Evolutionary conservation across 306 rosid genomes (phyloP).

Genomic region (Vicia sativa): DNA sequence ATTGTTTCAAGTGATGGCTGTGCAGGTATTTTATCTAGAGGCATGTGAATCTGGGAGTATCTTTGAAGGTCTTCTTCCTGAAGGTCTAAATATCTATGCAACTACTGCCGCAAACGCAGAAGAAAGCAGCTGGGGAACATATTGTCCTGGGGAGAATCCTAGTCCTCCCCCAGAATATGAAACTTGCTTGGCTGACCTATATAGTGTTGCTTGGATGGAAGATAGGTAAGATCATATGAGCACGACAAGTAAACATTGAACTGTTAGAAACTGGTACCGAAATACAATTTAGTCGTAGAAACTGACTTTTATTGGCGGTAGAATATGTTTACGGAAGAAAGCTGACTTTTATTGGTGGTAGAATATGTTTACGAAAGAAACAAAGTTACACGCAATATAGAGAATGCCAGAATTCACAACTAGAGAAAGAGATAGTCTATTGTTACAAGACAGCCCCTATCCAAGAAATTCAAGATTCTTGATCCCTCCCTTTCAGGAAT

Average conservation of each 20-base stretch:
- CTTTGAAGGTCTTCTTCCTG: conserved; percentile 89
- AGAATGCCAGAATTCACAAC: too few relatives aligned
- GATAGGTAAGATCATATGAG: conserved; percentile 61
- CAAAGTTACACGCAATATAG: too few relatives aligned
- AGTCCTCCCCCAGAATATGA: conserved; percentile 86
- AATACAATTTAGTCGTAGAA: not conserved
- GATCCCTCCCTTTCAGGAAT: too few relatives aligned
- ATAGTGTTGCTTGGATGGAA: conserved; percentile 96
- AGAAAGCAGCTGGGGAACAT: conserved; percentile 98
- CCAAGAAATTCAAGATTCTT: too few relatives aligned
- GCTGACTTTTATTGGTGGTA: too few relatives aligned
- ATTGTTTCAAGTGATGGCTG: conserved; percentile 14
- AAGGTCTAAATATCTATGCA: conserved; percentile 80
- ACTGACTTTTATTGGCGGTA: not conserved
- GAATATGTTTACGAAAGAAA: too few relatives aligned
- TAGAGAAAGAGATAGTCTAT: too few relatives aligned
- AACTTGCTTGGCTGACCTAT: conserved; percentile 89
- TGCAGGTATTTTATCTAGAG: conserved; percentile 91
- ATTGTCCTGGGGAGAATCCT: conserved; percentile 86
- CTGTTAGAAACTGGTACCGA: not conserved
- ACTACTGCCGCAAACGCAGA: conserved; percentile 87
- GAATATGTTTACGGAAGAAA: too few relatives aligned
- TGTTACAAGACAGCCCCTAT: too few relatives aligned
- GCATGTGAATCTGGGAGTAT: conserved; percentile 98
- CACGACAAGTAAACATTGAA: conserved; percentile 23